Conservation (phyloP, 345 rosid genomes). For the Cardamine chenopodiifolia region DNA sequence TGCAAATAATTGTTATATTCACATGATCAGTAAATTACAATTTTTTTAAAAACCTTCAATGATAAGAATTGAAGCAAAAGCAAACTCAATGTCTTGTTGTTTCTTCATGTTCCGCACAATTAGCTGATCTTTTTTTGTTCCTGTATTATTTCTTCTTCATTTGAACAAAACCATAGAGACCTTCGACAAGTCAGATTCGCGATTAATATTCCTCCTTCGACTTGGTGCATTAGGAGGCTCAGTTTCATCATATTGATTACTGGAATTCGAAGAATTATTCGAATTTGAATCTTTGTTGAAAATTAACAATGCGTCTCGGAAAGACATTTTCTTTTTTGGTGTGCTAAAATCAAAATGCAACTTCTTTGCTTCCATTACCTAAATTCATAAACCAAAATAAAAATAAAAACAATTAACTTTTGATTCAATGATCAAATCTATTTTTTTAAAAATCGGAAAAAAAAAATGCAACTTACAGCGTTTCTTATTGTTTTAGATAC, state of each 20-base stretch:
- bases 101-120: slow-evolving; percentile 28
- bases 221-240: slow-evolving; percentile 42
- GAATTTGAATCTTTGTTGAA: background rate
- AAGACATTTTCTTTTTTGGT: slow-evolving; percentile 29
- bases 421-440: background rate
- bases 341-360: slow-evolving; percentile 42
- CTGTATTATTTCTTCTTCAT: slow-evolving; percentile 1
- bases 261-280: slow-evolving; percentile 8
- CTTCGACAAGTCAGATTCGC: slow-evolving; percentile 27
- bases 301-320: slow-evolving; percentile 10
- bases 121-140: background rate
- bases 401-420: background rate
- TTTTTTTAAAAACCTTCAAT: slow-evolving; percentile 12
- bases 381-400: background rate
- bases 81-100: slow-evolving; percentile 26
- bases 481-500: slow-evolving; percentile 36
- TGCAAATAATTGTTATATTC: slow-evolving; percentile 40
- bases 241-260: slow-evolving; percentile 16
- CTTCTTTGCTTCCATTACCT: slow-evolving; percentile 36
- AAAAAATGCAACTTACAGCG: slow-evolving; percentile 27
- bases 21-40: slow-evolving; percentile 36
- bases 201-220: slow-evolving; percentile 6
- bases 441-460: background rate
- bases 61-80: slow-evolving; percentile 17
- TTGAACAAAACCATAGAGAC: slow-evolving; percentile 39